These are phyloP conservation scores for Erigeron canadensis DNA, from an alignment of 129 eudicot species.

Conservation along the genomic window DNA sequence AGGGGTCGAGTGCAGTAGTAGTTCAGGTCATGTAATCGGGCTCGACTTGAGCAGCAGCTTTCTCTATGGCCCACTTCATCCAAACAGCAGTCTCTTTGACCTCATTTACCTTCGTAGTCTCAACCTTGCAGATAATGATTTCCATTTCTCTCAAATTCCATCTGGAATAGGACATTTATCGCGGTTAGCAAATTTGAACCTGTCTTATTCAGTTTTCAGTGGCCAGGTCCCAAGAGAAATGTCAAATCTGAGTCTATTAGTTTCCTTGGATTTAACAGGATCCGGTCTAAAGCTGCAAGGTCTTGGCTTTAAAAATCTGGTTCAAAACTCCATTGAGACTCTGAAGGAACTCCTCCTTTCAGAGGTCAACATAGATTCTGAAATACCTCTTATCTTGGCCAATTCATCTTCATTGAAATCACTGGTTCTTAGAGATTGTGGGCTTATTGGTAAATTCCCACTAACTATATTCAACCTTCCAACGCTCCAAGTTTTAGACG, in stretches of 20 bases:
- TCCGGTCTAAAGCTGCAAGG: background rate
- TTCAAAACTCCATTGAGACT: slow-evolving; percentile 9
- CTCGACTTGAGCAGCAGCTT: slow-evolving; percentile 30
- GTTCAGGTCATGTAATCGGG: slow-evolving; percentile 18
- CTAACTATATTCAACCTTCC: slow-evolving; percentile 22
- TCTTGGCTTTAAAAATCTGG: slow-evolving; percentile 1
- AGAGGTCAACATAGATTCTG: slow-evolving; percentile 15
- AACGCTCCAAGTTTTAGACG: slow-evolving; percentile 5
- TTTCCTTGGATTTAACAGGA: slow-evolving; percentile 23
- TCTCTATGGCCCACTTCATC: slow-evolving; percentile 16
- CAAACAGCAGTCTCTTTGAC: slow-evolving; percentile 16
- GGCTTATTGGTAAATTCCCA: slow-evolving; percentile 19
- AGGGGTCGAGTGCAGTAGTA: slow-evolving; percentile 30
- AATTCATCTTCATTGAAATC: slow-evolving; percentile 8
- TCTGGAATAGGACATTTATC: slow-evolving; percentile 23
- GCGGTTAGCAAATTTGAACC: slow-evolving; percentile 12
- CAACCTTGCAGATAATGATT: slow-evolving; percentile 18
- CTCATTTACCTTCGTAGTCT: slow-evolving; percentile 23
- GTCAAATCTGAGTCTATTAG: slow-evolving; percentile 4
- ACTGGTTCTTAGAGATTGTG: slow-evolving; percentile 13
- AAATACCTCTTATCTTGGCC: slow-evolving; percentile 16
- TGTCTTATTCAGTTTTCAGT: slow-evolving; percentile 15
- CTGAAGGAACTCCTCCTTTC: slow-evolving; percentile 11
- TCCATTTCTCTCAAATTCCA: slow-evolving; percentile 22
- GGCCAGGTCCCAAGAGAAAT: slow-evolving; percentile 20